A percentile compares a stretch with the other conserved stretches of the same genome.
phyloP scores from a whole-genome alignment of 2,329 filamentous ascomycete genomes.

The Paecilomyces sp. region DNA sequence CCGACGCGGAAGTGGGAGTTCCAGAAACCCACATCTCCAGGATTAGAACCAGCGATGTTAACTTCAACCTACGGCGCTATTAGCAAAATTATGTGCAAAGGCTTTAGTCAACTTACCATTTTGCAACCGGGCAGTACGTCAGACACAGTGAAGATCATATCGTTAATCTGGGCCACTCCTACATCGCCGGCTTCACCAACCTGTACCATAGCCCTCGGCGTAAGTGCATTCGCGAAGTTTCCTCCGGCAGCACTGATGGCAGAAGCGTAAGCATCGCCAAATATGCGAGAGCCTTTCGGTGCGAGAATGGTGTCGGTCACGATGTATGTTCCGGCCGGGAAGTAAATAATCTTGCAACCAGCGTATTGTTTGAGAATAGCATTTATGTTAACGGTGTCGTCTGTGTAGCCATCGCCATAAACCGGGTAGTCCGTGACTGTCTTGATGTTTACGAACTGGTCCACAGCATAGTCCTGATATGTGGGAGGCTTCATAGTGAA shows the following conservation, averaged over 20 bases:
- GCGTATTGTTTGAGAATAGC: conserved; percentile 23
- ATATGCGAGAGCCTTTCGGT: conserved; percentile 43
- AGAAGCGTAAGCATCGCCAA: conserved; percentile 48
- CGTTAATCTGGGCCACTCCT: conserved; percentile 45
- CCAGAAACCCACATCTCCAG: conserved; percentile 47
- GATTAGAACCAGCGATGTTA: conserved; percentile 41
- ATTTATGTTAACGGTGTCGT: conserved; percentile 33
- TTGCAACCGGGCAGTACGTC: conserved; percentile 39
- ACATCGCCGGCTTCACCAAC: conserved; percentile 47
- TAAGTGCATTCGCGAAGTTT: conserved; percentile 37
- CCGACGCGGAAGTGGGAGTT: conserved; percentile 42
- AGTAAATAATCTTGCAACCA: conserved; percentile 23
- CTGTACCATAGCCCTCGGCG: conserved; percentile 43
- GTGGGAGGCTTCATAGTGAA: conserved; percentile 36
- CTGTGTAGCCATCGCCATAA: conserved; percentile 36
- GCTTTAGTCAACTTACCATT: conserved; percentile 15
- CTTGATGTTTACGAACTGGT: conserved; percentile 43
- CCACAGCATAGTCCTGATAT: conserved; percentile 35
- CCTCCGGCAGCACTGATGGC: conserved; percentile 43
- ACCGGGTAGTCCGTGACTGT: conserved; percentile 31
- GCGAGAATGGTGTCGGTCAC: conserved; percentile 41
- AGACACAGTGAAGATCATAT: conserved; percentile 46
- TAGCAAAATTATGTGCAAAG: neutral
- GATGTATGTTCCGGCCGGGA: conserved; percentile 30
- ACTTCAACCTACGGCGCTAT: conserved; percentile 35